Evolutionary conservation across 169 alveolate species (phyloP).

Genomic region (Plasmodium reichenowi): DNA sequence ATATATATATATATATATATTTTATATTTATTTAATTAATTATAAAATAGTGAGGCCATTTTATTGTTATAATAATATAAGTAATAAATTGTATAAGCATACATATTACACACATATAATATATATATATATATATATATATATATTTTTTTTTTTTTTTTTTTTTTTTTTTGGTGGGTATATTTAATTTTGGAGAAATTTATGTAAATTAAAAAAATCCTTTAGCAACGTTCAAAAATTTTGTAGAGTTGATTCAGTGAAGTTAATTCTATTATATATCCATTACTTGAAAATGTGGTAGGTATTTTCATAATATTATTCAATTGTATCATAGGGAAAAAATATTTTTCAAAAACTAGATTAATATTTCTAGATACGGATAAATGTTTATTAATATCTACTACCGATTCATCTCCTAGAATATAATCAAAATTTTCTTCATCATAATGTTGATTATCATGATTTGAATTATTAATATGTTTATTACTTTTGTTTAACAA

Average conservation of each 20-base stretch:
- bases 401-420: constrained; percentile 59
- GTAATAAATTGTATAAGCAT: no score
- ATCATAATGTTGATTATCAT: background rate
- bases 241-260: constrained; percentile 77
- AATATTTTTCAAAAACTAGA: constrained; percentile 64
- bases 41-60: no score
- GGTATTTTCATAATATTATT: constrained; percentile 58
- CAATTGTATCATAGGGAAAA: constrained; percentile 68
- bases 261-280: constrained; percentile 76
- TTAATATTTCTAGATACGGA: constrained; percentile 61
- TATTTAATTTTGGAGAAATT: background rate
- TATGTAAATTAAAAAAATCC: background rate
- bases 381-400: constrained; percentile 53
- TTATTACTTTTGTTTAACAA: background rate
- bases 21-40: no score
- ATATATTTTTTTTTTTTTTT: background rate
- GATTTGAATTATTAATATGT: background rate
- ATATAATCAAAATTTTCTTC: constrained; percentile 9
- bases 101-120: no score
- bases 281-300: constrained; percentile 40
- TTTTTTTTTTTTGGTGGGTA: background rate
- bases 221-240: constrained; percentile 76
- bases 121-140: no score
- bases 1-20: no score
- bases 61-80: no score